These are phyloP conservation scores for Suillus subalutaceus DNA, from an alignment of 768 basidiomycete species.

Conservation along the genomic window DNA sequence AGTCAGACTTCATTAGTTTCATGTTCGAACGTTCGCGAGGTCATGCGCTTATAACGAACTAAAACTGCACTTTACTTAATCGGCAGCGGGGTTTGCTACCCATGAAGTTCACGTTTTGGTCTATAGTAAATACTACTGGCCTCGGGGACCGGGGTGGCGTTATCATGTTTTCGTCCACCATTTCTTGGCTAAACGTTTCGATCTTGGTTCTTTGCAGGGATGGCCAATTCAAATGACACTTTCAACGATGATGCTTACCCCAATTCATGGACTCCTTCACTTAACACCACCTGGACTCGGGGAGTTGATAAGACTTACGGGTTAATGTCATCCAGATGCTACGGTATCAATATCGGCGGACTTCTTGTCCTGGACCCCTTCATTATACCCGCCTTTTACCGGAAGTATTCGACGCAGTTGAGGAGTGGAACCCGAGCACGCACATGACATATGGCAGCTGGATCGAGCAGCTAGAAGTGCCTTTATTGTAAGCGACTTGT, in stretches of 20 bases:
- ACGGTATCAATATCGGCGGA: slow-evolving; percentile 74
- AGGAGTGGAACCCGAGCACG: slow-evolving; percentile 69
- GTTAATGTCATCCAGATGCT: slow-evolving; percentile 34
- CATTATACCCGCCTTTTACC: slow-evolving; percentile 64
- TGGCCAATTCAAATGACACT: slow-evolving; percentile 68
- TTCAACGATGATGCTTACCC: slow-evolving; percentile 74
- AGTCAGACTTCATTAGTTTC: too few relatives aligned
- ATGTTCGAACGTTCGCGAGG: too few relatives aligned
- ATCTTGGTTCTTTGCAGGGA: slow-evolving; percentile 45
- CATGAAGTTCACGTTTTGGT: not conserved
- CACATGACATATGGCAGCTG: slow-evolving; percentile 68
- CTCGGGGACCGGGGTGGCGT: not conserved
- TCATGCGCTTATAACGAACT: too few relatives aligned
- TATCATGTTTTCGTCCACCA: slow-evolving; percentile 6
- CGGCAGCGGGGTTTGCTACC: not conserved
- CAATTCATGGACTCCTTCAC: slow-evolving; percentile 78
- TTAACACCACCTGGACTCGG: slow-evolving; percentile 76
- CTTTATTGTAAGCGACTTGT: slow-evolving; percentile 65
- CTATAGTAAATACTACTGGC: not conserved
- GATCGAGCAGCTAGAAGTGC: slow-evolving; percentile 67
- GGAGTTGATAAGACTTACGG: slow-evolving; percentile 61
- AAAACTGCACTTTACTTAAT: not conserved
- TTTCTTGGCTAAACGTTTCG: slow-evolving; percentile 1
- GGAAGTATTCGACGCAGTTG: slow-evolving; percentile 58
- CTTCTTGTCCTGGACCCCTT: slow-evolving; percentile 80